These are phyloP conservation scores for Aspergillus cejpii DNA, from an alignment of 2,329 filamentous ascomycete species.

Conservation along the genomic window DNA sequence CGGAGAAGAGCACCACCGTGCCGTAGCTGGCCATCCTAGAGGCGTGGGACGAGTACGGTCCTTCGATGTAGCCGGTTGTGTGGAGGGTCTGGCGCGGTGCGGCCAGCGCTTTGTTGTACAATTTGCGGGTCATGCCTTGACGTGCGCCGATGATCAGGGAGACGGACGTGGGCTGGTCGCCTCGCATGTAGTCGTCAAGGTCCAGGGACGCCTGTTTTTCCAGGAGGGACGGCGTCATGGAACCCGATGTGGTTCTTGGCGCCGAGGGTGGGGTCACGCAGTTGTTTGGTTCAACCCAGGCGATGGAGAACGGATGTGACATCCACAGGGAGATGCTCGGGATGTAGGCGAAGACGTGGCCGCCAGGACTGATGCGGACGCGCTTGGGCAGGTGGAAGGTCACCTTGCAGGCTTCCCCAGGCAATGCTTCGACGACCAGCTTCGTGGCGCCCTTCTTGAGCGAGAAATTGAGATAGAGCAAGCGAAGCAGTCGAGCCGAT, in stretches of 20 bases:
- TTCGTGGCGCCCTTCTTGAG: conserved; percentile 44
- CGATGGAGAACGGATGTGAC: conserved; percentile 46
- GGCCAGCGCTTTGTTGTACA: conserved; percentile 52
- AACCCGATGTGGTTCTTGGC: conserved; percentile 14
- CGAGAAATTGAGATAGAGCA: conserved; percentile 51
- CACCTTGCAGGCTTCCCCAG: conserved; percentile 54
- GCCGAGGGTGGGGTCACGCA: conserved; percentile 19
- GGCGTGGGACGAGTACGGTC: conserved; percentile 57
- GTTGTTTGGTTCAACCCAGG: conserved; percentile 38
- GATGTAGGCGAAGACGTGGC: conserved; percentile 56
- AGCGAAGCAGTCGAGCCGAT: conserved; percentile 42
- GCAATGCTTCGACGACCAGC: conserved; percentile 53
- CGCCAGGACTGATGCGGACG: conserved; percentile 50
- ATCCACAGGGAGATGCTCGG: conserved; percentile 45
- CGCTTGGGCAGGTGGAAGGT: conserved; percentile 54
- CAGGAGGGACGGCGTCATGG: conserved; percentile 22
- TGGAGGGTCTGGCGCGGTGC: conserved; percentile 46
- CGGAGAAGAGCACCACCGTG: conserved; percentile 59
- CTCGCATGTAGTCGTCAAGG: conserved; percentile 21
- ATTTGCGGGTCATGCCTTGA: conserved; percentile 57
- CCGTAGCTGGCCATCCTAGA: conserved; percentile 54
- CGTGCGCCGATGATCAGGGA: conserved; percentile 54
- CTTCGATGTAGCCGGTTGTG: conserved; percentile 55
- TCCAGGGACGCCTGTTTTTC: conserved; percentile 29
- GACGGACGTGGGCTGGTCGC: conserved; percentile 36